Base-by-base conservation (phyloP, 495 filamentous ascomycete genomes). In the Letharia lupina region DNA sequence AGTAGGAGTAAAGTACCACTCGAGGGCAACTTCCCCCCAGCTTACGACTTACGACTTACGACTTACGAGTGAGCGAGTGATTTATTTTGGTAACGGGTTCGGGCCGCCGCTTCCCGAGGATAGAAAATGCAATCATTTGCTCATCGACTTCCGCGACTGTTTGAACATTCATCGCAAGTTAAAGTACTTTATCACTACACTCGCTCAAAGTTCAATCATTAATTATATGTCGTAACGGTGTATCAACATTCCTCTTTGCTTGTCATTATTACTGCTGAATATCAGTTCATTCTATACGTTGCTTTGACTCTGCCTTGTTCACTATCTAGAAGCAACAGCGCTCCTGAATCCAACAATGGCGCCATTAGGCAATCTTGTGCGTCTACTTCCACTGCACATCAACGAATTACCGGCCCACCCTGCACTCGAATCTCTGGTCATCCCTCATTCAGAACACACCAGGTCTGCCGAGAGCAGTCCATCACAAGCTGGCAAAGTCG, bases 351-450 rank as follows among this genome's bases (percentile, higher is more conserved):
- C 39, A 33, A 60, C 40, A 41, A 69, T 69, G 64, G 65, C 67
- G 41, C 68, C 61, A 10, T 59, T 72, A 45, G 70, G 70, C n/a
- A 72, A 70, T 44, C 63, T 68, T 16, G 40, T 72, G 15, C 70
- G 70, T 39, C 44, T 70, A 16, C 47, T 58, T 33, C 70, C 68
- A 50, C 50, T 72, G 7, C 63, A 68, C 33, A 61, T 68, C 33
- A 64, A 64, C 28, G 68, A 70, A 13, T 33, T 72, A 42, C 70
- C 70, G 1, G 41, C 63, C 45, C 70, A 72, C 56, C 68, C 70
- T n/a, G 61, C 65, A 20, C 64, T 71, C 23, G 61, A 57, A 15
- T 63, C 59, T 20, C 47, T 61, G n/a, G 10, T 61, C 31, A 33
- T 60, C 12, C 47, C 18, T 20, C 35, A 41, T 5, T 62, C 58